These are phyloP conservation scores for Carpinus fangiana DNA, from an alignment of 306 rosid genomes.

Conservation along the genomic window DNA sequence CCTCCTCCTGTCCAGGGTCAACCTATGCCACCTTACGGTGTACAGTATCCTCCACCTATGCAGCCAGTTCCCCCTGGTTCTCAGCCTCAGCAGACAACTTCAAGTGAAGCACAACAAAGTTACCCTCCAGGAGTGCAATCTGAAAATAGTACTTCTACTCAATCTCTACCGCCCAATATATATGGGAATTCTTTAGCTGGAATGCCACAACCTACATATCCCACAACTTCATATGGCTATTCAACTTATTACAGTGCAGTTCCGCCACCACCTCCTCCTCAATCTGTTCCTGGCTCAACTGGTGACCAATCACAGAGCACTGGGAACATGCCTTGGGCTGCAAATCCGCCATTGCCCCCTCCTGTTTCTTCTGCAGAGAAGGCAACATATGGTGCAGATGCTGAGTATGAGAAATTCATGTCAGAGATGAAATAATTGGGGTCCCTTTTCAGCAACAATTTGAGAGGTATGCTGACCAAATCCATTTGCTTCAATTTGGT, in stretches of 20 bases:
- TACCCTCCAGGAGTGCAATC: conserved; percentile 91
- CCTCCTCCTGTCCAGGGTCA: conserved; percentile 82
- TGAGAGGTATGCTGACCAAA: conserved; percentile 12
- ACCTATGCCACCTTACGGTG: conserved; percentile 74
- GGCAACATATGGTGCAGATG: conserved; percentile 67
- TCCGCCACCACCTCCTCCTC: conserved; percentile 77
- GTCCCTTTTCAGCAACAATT: conserved; percentile 14
- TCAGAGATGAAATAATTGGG: conserved; percentile 84
- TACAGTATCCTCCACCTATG: conserved; percentile 67
- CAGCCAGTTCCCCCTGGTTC: conserved; percentile 85
- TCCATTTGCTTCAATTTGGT: conserved; percentile 14
- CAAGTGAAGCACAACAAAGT: conserved; percentile 74
- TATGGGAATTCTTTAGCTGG: conserved; percentile 58
- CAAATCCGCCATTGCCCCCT: conserved; percentile 63
- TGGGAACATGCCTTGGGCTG: conserved; percentile 72
- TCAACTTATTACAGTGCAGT: conserved; percentile 74
- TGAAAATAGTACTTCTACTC: conserved; percentile 56
- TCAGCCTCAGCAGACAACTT: conserved; percentile 58
- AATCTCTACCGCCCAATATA: conserved; percentile 49
- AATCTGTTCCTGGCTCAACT: conserved; percentile 39
- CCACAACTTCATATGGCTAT: conserved; percentile 72
- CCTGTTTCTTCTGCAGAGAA: conserved; percentile 63
- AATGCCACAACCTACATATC: conserved; percentile 75
- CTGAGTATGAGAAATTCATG: conserved; percentile 97
- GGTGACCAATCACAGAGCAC: conserved; percentile 60